Percentiles rank a stretch among this genome's conserved stretches.
Evolutionary conservation across 2,329 filamentous ascomycete species (phyloP).

Genomic region (Chalara sp.): DNA sequence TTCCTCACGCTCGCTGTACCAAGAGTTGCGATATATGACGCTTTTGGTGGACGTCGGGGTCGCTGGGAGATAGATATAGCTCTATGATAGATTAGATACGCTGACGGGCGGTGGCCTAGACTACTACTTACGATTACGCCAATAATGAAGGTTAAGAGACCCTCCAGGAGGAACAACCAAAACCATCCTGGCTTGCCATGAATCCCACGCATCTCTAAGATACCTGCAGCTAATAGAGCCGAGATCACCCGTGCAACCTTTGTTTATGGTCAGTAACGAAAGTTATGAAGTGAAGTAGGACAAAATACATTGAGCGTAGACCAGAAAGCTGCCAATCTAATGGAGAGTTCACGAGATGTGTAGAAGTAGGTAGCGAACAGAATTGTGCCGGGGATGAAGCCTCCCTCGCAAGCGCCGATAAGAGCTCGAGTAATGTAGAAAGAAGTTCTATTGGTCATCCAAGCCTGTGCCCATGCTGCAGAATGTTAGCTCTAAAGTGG

Average conservation of each 20-base stretch:
- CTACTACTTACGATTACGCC: conserved; percentile 32
- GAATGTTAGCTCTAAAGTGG: conserved; percentile 28
- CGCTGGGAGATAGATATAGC: conserved; percentile 53
- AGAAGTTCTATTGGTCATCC: conserved; percentile 37
- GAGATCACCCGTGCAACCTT: conserved; percentile 34
- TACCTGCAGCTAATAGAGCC: conserved; percentile 38
- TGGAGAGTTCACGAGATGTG: conserved; percentile 59
- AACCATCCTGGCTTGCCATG: conserved; percentile 45
- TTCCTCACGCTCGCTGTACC: conserved; percentile 62
- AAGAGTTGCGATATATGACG: conserved; percentile 53
- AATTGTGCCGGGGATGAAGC: conserved; percentile 53
- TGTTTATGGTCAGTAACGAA: background rate
- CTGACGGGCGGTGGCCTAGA: background rate
- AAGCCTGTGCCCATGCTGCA: conserved; percentile 41
- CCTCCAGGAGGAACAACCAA: conserved; percentile 43
- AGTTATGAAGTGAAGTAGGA: background rate
- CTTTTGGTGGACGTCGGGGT: conserved; percentile 61
- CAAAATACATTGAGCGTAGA: conserved; percentile 33
- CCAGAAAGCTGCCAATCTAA: conserved; percentile 65
- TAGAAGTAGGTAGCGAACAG: conserved; percentile 69
- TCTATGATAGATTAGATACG: conserved; percentile 1
- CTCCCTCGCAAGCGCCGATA: conserved; percentile 47
- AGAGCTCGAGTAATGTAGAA: conserved; percentile 46
- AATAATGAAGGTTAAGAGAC: conserved; percentile 40
- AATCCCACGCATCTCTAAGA: conserved; percentile 44